These are phyloP conservation scores for Geotrichum australiense DNA, from an alignment of 1,139 yeast genomes.

Conservation along the genomic window DNA sequence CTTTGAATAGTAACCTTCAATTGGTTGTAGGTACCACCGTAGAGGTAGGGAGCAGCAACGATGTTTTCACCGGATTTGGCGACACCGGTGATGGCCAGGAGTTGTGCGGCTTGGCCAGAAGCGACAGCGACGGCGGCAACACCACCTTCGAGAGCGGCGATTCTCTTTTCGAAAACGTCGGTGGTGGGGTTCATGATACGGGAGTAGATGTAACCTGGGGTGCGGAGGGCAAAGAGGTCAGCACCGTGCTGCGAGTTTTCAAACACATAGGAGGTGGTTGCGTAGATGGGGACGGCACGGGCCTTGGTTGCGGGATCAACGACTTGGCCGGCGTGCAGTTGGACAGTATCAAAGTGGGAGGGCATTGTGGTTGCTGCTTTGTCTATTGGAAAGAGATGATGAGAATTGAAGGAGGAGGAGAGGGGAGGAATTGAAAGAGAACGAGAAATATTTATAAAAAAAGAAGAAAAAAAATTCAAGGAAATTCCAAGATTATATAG, in stretches of 20 bases:
- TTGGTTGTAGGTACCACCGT: conserved; percentile 96
- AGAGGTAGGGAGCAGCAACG: conserved; percentile 77
- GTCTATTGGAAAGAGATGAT: neutral
- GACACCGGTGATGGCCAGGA: conserved; percentile 72
- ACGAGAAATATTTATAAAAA: conserved; percentile 1
- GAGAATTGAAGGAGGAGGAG: conserved; percentile 1
- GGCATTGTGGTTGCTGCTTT: conserved; percentile 24
- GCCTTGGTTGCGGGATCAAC: conserved; percentile 53
- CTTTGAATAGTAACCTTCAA: conserved; percentile 88
- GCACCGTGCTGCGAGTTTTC: conserved; percentile 89
- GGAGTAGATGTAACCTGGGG: conserved; percentile 78
- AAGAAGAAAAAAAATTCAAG: too few species aligned
- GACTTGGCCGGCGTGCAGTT: conserved; percentile 86
- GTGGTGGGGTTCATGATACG: conserved; percentile 91
- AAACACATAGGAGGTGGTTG: conserved; percentile 66
- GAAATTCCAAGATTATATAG: too few species aligned
- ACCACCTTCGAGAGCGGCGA: conserved; percentile 91
- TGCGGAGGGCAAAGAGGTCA: conserved; percentile 74
- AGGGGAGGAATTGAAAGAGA: conserved; percentile 1
- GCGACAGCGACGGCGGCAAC: conserved; percentile 84
- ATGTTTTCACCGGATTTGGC: conserved; percentile 89
- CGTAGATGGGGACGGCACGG: conserved; percentile 87
- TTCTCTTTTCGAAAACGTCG: conserved; percentile 82
- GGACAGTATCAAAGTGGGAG: conserved; percentile 76
- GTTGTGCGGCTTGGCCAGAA: conserved; percentile 95